Conservation (phyloP, 768 basidiomycete genomes). For the Amanita exitialis region DNA sequence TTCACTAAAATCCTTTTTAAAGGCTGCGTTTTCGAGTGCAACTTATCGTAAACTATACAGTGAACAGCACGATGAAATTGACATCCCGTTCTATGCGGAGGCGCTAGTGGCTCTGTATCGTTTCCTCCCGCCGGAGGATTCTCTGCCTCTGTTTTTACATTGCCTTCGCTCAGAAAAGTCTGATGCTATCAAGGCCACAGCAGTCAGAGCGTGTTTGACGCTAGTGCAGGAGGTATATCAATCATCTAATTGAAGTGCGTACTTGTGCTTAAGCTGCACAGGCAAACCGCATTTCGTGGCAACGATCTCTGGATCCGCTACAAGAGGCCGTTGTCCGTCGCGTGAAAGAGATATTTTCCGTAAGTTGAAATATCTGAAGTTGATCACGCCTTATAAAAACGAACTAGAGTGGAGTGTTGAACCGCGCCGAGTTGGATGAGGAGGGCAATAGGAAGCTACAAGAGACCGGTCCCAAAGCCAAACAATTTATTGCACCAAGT, state of each 20-base stretch:
- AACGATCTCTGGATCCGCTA: slow-evolving; percentile 41
- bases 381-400: not conserved
- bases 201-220: slow-evolving; percentile 62
- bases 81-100: slow-evolving; percentile 69
- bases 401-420: slow-evolving; percentile 35
- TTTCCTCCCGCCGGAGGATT: slow-evolving; percentile 55
- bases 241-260: not conserved
- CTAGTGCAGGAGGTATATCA: slow-evolving; percentile 51
- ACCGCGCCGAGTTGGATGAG: slow-evolving; percentile 53
- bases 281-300: slow-evolving; percentile 47
- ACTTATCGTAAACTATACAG: slow-evolving; percentile 54
- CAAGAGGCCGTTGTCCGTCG: slow-evolving; percentile 34
- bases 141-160: slow-evolving; percentile 45
- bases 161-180: slow-evolving; percentile 73
- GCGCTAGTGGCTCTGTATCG: slow-evolving; percentile 65
- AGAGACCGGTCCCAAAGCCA: slow-evolving; percentile 49
- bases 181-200: slow-evolving; percentile 73
- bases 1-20: not conserved
- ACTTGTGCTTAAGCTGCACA: slow-evolving; percentile 12
- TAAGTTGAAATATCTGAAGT: slow-evolving; percentile 16
- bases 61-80: slow-evolving; percentile 60
- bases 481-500: slow-evolving; percentile 36
- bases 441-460: slow-evolving; percentile 44
- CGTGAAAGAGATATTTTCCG: slow-evolving; percentile 47
- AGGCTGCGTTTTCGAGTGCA: slow-evolving; percentile 23